A percentile compares a stretch with the other conserved stretches of the same genome.
These are phyloP conservation scores for Flaveria floridana DNA, from an alignment of 140 eudicot species.

Conservation along the genomic window DNA sequence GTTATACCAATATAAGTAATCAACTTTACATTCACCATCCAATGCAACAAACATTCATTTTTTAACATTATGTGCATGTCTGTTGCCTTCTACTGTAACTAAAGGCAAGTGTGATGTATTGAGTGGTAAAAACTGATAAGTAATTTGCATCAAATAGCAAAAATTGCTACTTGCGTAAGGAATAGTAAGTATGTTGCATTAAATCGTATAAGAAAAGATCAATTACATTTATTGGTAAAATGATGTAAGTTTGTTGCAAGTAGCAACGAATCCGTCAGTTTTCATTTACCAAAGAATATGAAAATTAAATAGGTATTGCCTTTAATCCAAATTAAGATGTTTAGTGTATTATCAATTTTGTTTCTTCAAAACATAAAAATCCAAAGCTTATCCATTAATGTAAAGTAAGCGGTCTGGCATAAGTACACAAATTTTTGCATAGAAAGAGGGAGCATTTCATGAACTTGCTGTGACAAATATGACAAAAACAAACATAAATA, in stretches of 20 bases:
- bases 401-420: neutral
- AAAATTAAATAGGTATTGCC: neutral
- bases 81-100: neutral
- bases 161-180: neutral
- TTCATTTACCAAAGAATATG: neutral
- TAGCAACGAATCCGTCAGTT: neutral
- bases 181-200: neutral
- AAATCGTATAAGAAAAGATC: neutral
- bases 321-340: constrained; percentile 6
- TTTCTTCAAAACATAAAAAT: neutral
- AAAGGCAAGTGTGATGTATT: neutral
- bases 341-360: neutral
- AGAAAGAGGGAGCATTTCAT: neutral
- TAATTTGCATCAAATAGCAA: neutral
- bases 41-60: neutral
- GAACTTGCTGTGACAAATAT: neutral
- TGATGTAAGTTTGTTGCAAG: neutral
- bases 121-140: neutral
- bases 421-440: neutral
- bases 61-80: neutral
- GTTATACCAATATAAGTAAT: neutral
- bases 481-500: no score
- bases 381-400: neutral
- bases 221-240: neutral
- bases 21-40: neutral